Evolutionary conservation across 371 early-diverging fungal species (phyloP).

Genomic region (Mucor sp.): DNA sequence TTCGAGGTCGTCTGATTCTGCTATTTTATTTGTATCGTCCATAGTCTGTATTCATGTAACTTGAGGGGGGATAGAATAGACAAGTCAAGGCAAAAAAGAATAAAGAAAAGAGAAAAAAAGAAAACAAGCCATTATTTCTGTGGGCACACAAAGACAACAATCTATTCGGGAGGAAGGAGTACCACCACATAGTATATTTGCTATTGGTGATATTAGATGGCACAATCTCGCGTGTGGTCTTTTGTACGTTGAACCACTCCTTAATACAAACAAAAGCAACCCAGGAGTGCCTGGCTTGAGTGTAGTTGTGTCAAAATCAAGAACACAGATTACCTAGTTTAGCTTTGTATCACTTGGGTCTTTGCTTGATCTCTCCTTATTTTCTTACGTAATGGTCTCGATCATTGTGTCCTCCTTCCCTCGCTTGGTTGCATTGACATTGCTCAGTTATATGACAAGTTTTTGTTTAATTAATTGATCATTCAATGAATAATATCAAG

Average conservation of each 20-base stretch:
- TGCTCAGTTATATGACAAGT: no score
- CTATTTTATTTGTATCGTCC: neutral
- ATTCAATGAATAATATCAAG: neutral
- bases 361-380: neutral
- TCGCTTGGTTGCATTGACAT: no score
- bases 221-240: neutral
- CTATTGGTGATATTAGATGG: neutral
- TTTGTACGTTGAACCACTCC: neutral
- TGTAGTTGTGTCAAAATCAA: neutral
- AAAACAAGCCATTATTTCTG: neutral
- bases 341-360: neutral
- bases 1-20: neutral
- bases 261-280: neutral
- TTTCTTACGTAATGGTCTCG: no score
- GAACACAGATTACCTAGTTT: neutral
- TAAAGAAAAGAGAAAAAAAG: conserved; percentile 3
- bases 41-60: neutral
- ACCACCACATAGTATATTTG: neutral
- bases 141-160: neutral
- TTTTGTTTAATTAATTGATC: neutral
- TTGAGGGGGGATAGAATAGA: neutral
- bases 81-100: neutral
- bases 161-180: neutral
- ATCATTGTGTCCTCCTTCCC: no score
- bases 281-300: neutral